Conservation (phyloP, 306 rosid genomes). For the Prinsepia uniflora region DNA sequence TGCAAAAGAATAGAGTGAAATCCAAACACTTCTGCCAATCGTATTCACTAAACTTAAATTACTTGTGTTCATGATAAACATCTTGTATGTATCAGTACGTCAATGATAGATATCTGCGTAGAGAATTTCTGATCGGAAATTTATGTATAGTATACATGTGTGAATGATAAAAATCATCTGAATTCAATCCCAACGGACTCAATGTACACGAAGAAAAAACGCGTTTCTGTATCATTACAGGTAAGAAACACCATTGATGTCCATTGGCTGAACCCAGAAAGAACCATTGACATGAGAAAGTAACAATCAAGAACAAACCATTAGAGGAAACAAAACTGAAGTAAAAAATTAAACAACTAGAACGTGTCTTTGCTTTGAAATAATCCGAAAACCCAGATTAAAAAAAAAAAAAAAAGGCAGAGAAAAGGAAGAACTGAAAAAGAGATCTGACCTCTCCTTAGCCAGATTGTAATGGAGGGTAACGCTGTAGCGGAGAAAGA, state of each 20-base stretch:
- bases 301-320: conserved; percentile 7
- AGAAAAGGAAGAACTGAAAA: background rate
- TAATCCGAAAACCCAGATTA: conserved; percentile 16
- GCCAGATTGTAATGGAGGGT: conserved; percentile 30
- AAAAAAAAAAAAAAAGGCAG: background rate
- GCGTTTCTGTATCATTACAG: no score
- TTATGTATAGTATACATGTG: no score
- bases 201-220: background rate
- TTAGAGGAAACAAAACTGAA: background rate
- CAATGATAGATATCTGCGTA: background rate
- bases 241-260: no score
- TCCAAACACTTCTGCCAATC: background rate
- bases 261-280: background rate
- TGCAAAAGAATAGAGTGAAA: background rate
- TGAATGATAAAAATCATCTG: no score
- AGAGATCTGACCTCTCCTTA: conserved; percentile 36
- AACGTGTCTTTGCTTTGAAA: background rate
- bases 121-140: no score
- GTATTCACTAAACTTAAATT: background rate
- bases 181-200: no score
- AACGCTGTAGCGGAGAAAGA: background rate
- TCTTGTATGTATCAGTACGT: background rate
- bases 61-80: background rate
- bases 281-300: background rate
- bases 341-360: conserved; percentile 1